Evolutionary conservation across 2,329 filamentous ascomycete species (phyloP), one percentile per base, ranked within the genome.

Genomic region (Hypoxylon sp.): DNA sequence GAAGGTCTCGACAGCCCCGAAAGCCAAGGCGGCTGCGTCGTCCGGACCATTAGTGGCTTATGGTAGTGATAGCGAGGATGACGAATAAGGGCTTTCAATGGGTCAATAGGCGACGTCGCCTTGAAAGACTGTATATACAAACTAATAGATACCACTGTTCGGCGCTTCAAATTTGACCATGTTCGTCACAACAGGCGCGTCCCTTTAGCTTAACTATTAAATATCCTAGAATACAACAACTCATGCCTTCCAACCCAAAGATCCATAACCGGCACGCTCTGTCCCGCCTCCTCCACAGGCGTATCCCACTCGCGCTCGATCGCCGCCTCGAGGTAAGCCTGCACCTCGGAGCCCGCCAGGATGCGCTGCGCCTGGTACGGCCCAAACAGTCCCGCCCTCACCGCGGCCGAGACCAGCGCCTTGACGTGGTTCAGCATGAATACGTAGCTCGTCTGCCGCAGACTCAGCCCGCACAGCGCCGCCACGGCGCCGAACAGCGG

Each of bases 171-270:
- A 66, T 62, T n/a, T 52, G 61, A 64, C 32, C 44, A 28, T 12
- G 26, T 12, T 22, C 6, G 28, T 18, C 9, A 32, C 40, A 44
- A 2, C 11, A 30, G 22, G 18, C 52, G 2, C 11, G n/a, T 20
- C 18, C 7, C 36, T 11, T 40, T 14, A 24, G 7, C 14, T 22
- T 79, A 95, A 72, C 91, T 94, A 78, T 96, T 96, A 75, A 96
- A 96, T 57, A 96, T 95, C 71, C 92, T 87, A 62, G 91, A 94
- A 77, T 96, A 96, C 68, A 96, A 77, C 75, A 93, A 81, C 82
- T 96, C 92, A 77, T 96, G 92, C 74, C 92, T 84, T 2, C 92
- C 92, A 73, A 93, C 84, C 92, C 92, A 96, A 30, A 96, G 76
- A 80, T 96, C 92, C 85, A 95, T 89, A 1, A 89, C 85, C 0